These are phyloP conservation scores for Herpetospermum pedunculosum DNA, from an alignment of 306 rosid species.

Conservation along the genomic window DNA sequence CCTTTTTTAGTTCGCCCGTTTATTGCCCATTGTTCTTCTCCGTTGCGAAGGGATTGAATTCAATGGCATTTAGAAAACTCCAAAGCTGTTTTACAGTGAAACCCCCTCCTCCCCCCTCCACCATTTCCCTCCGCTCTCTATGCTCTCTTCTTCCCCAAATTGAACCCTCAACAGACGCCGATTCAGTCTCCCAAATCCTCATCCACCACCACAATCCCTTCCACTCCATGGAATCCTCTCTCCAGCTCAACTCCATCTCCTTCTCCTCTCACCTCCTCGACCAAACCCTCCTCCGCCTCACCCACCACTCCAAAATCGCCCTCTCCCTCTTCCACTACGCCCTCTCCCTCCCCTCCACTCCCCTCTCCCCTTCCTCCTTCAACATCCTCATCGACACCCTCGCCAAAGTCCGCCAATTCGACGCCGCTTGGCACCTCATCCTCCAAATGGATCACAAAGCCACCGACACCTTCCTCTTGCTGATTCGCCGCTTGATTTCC, in stretches of 20 bases:
- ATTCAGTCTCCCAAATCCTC: slow-evolving; percentile 39
- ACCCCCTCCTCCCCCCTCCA: not conserved
- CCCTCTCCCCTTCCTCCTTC: slow-evolving; percentile 42
- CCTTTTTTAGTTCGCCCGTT: too few species aligned
- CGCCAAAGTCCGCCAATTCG: slow-evolving; percentile 71
- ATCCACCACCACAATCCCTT: slow-evolving; percentile 78
- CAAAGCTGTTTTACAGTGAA: not conserved
- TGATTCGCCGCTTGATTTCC: slow-evolving; percentile 57
- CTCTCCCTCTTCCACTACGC: slow-evolving; percentile 59
- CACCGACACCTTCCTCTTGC: slow-evolving; percentile 33
- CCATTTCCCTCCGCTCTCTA: not conserved
- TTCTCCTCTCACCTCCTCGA: slow-evolving; percentile 46
- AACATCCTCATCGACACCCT: slow-evolving; percentile 46
- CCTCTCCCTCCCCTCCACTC: slow-evolving; percentile 47
- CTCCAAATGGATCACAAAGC: slow-evolving; percentile 45
- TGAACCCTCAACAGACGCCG: slow-evolving; percentile 43
- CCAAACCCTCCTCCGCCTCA: slow-evolving; percentile 59
- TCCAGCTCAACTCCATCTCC: slow-evolving; percentile 66
- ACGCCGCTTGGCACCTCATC: slow-evolving; percentile 70
- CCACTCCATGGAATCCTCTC: slow-evolving; percentile 62
- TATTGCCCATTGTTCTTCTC: too few species aligned
- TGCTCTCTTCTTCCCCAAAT: slow-evolving; percentile 18
- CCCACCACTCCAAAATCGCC: slow-evolving; percentile 60
- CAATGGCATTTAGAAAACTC: not conserved
- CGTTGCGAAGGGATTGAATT: not conserved